These are phyloP conservation scores for Paecilomyces sp. DNA, from an alignment of 2,329 filamentous ascomycete species.

Conservation along the genomic window DNA sequence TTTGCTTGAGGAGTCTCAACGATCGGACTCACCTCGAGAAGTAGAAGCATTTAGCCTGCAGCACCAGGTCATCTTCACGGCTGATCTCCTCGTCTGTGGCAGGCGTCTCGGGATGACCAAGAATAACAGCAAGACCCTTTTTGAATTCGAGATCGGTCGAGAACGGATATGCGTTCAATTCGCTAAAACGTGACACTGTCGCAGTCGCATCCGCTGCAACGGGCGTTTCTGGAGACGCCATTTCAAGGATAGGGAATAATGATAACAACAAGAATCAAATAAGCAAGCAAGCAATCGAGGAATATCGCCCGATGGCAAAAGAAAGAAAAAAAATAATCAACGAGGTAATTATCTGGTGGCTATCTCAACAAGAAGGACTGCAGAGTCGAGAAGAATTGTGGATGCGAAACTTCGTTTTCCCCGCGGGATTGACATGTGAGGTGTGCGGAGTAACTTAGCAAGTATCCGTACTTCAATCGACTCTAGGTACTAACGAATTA, in stretches of 20 bases:
- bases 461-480: no score
- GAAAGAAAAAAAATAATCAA: neutral
- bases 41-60: constrained; percentile 43
- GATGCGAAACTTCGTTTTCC: neutral
- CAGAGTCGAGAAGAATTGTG: no score
- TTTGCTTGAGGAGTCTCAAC: neutral
- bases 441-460: neutral
- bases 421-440: neutral
- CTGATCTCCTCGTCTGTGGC: constrained; percentile 31
- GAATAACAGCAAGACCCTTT: constrained; percentile 39
- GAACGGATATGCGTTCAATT: constrained; percentile 34
- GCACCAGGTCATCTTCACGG: constrained; percentile 33
- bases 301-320: neutral
- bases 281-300: no score
- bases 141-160: constrained; percentile 37
- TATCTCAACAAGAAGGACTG: neutral
- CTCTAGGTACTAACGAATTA: no score
- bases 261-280: no score
- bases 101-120: constrained; percentile 33
- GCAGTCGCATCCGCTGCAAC: neutral
- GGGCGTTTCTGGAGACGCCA: neutral
- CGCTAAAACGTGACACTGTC: constrained; percentile 19
- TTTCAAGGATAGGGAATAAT: neutral
- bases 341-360: neutral
- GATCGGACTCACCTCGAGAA: constrained; percentile 31